Evolutionary conservation across 345 rosid genomes (phyloP).

Genomic region (Streptanthus diversifolius): DNA sequence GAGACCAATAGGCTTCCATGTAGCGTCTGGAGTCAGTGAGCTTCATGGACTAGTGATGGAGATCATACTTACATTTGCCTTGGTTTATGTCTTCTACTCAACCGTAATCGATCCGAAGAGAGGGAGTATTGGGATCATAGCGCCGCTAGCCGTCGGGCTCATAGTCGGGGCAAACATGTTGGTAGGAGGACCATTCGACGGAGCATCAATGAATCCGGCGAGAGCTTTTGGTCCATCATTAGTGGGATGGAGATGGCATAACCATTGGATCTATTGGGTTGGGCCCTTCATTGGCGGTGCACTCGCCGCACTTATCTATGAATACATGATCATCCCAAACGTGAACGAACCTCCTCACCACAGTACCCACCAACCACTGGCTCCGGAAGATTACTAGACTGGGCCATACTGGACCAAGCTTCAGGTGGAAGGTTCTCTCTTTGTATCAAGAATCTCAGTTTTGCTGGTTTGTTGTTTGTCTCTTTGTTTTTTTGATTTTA

Average conservation of each 20-base stretch:
- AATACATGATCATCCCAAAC: constrained; percentile 52
- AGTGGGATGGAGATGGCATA: constrained; percentile 40
- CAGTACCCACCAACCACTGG: constrained; percentile 58
- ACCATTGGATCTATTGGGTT: constrained; percentile 39
- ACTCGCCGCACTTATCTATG: constrained; percentile 42
- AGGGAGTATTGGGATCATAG: constrained; percentile 36
- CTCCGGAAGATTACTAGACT: constrained; percentile 73
- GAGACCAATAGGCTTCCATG: constrained; percentile 61
- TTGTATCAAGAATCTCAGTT: constrained; percentile 4
- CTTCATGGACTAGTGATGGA: constrained; percentile 41
- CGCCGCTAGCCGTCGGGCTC: constrained; percentile 35
- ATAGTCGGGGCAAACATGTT: constrained; percentile 35
- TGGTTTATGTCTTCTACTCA: constrained; percentile 36
- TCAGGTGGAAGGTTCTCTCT: background rate
- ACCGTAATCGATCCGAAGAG: constrained; percentile 39
- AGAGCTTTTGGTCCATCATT: constrained; percentile 41
- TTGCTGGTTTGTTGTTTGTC: constrained; percentile 23
- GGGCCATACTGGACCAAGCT: background rate
- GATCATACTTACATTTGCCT: constrained; percentile 35
- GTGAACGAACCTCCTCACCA: constrained; percentile 36
- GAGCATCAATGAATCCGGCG: constrained; percentile 42
- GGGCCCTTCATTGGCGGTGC: constrained; percentile 40
- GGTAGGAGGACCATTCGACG: constrained; percentile 38
- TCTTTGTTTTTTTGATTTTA: background rate
- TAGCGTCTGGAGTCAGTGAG: constrained; percentile 49